phyloP scores from a whole-genome alignment of 148 eudicot genomes.

The Heliamphora exappendiculata region DNA sequence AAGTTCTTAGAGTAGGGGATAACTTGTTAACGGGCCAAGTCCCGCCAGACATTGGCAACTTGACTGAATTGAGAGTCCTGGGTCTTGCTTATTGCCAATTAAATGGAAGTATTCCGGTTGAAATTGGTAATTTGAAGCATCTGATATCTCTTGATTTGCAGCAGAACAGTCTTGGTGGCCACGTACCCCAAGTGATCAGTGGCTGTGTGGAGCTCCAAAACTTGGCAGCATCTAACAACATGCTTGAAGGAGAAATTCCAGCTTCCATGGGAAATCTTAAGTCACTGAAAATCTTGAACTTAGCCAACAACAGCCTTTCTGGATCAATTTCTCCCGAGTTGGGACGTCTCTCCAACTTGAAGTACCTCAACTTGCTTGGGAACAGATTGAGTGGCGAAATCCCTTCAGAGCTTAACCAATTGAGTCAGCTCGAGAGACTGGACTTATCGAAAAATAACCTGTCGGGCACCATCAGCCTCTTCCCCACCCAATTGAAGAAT shows the following conservation, averaged over 20 bases:
- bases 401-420: slow-evolving; percentile 46
- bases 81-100: slow-evolving; percentile 67
- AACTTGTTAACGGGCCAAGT: slow-evolving; percentile 53
- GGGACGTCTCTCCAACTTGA: slow-evolving; percentile 37
- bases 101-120: slow-evolving; percentile 67
- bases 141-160: slow-evolving; percentile 64
- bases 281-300: slow-evolving; percentile 47
- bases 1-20: slow-evolving; percentile 72
- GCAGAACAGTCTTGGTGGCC: slow-evolving; percentile 49
- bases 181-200: slow-evolving; percentile 47
- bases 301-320: slow-evolving; percentile 70
- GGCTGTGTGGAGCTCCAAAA: slow-evolving; percentile 45
- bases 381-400: slow-evolving; percentile 55
- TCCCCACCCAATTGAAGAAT: slow-evolving; percentile 32
- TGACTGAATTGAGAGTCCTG: slow-evolving; percentile 48
- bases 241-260: slow-evolving; percentile 64
- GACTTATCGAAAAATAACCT: slow-evolving; percentile 68
- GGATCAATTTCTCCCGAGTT: slow-evolving; percentile 56
- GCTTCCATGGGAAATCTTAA: slow-evolving; percentile 48
- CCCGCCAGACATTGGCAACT: slow-evolving; percentile 40
- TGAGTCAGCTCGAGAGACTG: slow-evolving; percentile 40
- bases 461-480: slow-evolving; percentile 44
- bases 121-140: slow-evolving; percentile 56
- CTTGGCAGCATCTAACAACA: slow-evolving; percentile 73
- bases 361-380: slow-evolving; percentile 67